phyloP scores from a whole-genome alignment of 176 grass and related monocot genomes.

The Bromus sterilis region DNA sequence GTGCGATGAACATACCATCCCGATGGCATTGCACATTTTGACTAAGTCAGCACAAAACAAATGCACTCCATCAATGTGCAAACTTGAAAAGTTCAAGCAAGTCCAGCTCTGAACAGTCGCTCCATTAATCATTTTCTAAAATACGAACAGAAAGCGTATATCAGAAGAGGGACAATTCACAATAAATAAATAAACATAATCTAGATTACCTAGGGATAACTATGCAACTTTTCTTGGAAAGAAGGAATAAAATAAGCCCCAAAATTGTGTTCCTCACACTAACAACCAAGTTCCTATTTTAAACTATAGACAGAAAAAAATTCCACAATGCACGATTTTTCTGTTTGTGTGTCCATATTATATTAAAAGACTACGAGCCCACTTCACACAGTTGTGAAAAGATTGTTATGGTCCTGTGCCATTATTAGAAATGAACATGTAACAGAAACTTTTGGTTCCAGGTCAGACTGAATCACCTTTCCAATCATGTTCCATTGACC shows the following conservation, averaged over 20 bases:
- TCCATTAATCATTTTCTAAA: constrained; percentile 71
- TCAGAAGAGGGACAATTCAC: background rate
- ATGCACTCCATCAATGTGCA: background rate
- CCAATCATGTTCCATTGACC: constrained; percentile 85
- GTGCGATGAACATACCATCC: constrained; percentile 41
- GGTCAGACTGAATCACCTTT: constrained; percentile 44
- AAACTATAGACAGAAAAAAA: background rate
- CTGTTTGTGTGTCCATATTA: background rate
- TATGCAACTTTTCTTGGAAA: background rate
- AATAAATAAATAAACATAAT: background rate
- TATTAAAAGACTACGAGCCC: background rate
- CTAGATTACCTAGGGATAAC: background rate
- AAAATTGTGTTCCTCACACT: background rate
- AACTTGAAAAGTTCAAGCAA: constrained; percentile 50
- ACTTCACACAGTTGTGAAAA: background rate
- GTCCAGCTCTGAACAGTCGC: constrained; percentile 42
- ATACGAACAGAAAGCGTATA: background rate
- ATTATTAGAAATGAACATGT: background rate
- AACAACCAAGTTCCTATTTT: background rate
- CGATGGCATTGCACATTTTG: constrained; percentile 57
- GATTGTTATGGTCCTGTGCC: background rate
- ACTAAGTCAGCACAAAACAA: constrained; percentile 36
- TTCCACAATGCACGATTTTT: background rate
- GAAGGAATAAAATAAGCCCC: background rate
- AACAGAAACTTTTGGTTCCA: background rate